Percentiles rank a stretch among this genome's conserved stretches.
Evolutionary conservation across 83 land plant genomes (phyloP).

Genomic region (Picea engelmannii): DNA sequence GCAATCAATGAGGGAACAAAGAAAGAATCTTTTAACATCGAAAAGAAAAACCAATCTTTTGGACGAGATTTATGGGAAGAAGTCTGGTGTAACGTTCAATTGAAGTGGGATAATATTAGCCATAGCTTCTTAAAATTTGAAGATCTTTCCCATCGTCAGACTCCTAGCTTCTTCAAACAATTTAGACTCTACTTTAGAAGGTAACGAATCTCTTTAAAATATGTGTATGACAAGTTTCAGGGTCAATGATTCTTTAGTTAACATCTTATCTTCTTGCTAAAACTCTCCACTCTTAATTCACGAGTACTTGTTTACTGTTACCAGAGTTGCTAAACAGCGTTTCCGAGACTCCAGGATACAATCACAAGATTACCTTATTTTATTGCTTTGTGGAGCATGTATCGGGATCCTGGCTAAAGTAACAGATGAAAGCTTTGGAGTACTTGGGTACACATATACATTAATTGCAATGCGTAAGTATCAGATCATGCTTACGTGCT

Average conservation of each 20-base stretch:
- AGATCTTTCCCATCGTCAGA: conserved; percentile 71
- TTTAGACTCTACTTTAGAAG: conserved; percentile 64
- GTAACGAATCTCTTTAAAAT: conserved; percentile 28
- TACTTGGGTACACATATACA: conserved; percentile 81
- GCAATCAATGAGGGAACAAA: not conserved
- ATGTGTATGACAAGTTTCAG: not conserved
- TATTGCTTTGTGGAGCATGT: conserved; percentile 90
- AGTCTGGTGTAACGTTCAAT: conserved; percentile 41
- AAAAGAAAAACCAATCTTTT: conserved; percentile 36
- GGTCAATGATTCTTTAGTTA: not conserved
- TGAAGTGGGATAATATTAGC: conserved; percentile 49
- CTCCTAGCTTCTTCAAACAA: conserved; percentile 68
- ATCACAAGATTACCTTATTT: conserved; percentile 85
- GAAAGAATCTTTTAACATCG: conserved; percentile 17
- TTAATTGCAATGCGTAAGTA: conserved; percentile 92
- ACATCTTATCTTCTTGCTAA: conserved; percentile 1
- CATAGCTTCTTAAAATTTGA: conserved; percentile 46
- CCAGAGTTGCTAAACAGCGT: conserved; percentile 90
- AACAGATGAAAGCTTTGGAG: conserved; percentile 76
- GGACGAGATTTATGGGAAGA: conserved; percentile 74
- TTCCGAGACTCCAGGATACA: conserved; percentile 83
- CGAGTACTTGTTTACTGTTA: not conserved
- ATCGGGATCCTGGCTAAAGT: conserved; percentile 78
- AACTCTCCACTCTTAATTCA: not conserved
- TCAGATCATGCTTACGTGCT: not conserved